These are phyloP conservation scores for Cystobasidium onofrii DNA, from an alignment of 768 basidiomycete genomes.

Conservation along the genomic window DNA sequence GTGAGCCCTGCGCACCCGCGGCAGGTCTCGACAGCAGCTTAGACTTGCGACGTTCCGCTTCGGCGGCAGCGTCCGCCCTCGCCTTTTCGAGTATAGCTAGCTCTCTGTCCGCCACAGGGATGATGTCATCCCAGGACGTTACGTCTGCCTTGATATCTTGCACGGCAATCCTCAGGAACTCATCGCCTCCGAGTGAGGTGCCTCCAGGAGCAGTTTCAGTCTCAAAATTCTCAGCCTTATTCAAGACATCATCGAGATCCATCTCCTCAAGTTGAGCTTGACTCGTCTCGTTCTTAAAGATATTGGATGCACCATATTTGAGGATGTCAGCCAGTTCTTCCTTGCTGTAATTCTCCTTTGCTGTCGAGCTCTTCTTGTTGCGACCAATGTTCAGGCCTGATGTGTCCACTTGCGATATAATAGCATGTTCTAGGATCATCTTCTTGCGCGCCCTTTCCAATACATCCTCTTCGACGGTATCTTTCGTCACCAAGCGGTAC, in stretches of 20 bases:
- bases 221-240: slow-evolving; percentile 92
- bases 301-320: slow-evolving; percentile 97
- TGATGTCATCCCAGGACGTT: slow-evolving; percentile 94
- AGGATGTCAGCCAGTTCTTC: slow-evolving; percentile 94
- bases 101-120: slow-evolving; percentile 82
- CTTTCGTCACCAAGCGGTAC: slow-evolving; percentile 96
- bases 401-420: slow-evolving; percentile 99
- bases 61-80: slow-evolving; percentile 54
- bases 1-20: slow-evolving; percentile 46
- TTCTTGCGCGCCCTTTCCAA: slow-evolving; percentile 97
- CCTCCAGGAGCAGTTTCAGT: slow-evolving; percentile 68
- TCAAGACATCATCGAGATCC: slow-evolving; percentile 97
- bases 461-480: slow-evolving; percentile 98
- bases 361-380: slow-evolving; percentile 47
- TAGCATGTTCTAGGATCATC: slow-evolving; percentile 99
- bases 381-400: slow-evolving; percentile 87
- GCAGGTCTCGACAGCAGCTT: slow-evolving; percentile 32
- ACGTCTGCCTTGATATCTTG: slow-evolving; percentile 98
- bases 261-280: slow-evolving; percentile 93
- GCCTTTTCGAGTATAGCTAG: slow-evolving; percentile 74
- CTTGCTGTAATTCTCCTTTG: slow-evolving; percentile 57
- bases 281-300: slow-evolving; percentile 96
- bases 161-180: slow-evolving; percentile 88
- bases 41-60: slow-evolving; percentile 54
- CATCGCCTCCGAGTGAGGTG: slow-evolving; percentile 92